Conservation (phyloP, 2,329 filamentous ascomycete genomes). For the Lasiodiplodia hormozganensis region DNA sequence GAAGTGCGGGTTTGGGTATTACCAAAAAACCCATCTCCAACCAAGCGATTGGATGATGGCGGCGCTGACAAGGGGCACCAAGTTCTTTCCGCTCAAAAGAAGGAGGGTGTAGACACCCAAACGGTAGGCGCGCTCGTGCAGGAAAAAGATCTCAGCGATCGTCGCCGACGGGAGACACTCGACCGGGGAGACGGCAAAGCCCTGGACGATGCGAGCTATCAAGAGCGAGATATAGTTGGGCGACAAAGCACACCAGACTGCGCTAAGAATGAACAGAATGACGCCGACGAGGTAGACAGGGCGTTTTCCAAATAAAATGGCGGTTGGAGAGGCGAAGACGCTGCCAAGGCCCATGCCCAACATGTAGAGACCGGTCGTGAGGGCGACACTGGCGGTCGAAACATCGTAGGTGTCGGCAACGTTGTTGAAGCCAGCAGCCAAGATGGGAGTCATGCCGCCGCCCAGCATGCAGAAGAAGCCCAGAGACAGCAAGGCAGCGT, state of each 20-base stretch:
- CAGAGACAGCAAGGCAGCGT: conserved; percentile 78
- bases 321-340: conserved; percentile 85
- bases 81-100: conserved; percentile 87
- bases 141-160: conserved; percentile 94
- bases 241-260: conserved; percentile 86
- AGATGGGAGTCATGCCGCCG: conserved; percentile 87
- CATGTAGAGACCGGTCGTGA: conserved; percentile 95
- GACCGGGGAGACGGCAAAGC: conserved; percentile 85
- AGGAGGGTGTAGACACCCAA: conserved; percentile 93
- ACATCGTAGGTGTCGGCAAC: conserved; percentile 74
- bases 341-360: conserved; percentile 87
- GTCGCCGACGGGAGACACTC: conserved; percentile 93
- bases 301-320: conserved; percentile 88
- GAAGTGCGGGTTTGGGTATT: conserved; percentile 34
- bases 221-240: conserved; percentile 81
- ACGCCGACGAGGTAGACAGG: conserved; percentile 85
- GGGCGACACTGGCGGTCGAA: conserved; percentile 73
- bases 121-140: conserved; percentile 91
- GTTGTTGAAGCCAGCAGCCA: conserved; percentile 87
- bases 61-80: conserved; percentile 86
- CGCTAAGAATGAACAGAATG: conserved; percentile 76
- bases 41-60: conserved; percentile 77
- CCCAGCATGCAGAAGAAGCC: conserved; percentile 94
- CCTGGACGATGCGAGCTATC: conserved; percentile 83
- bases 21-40: conserved; percentile 95